Base-by-base conservation (phyloP, 192 early-diverging fungal genomes). In the Obelidium mucronatum region DNA sequence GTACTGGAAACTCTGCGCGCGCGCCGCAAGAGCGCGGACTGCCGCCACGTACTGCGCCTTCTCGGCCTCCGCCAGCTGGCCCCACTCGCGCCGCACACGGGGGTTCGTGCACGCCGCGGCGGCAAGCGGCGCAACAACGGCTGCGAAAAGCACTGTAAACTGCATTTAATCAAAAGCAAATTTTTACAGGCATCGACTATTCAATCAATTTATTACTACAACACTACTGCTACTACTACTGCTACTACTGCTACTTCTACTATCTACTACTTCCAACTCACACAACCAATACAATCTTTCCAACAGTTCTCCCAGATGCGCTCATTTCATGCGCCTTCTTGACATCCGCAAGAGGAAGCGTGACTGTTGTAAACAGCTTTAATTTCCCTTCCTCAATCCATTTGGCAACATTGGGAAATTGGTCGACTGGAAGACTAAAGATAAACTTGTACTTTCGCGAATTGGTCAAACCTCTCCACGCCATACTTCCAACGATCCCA, bases 241-340 rank as follows among this genome's bases (percentile, higher is more conserved):
- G 59, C 30, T 17, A 31, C 30, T 22, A 61, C 5, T n/a, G n/a
- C n/a, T n/a, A n/a, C n/a, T n/a, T n/a, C n/a, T n/a, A n/a, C n/a
- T n/a, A n/a, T n/a, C n/a, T n/a, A n/a, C n/a, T n/a, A 53, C 17
- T 22, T 22, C 0, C 17, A 53, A 22, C n/a, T 73, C 58, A 78
- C 0, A 60, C 56, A 56, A 48, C 19, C 19, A 79, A 37, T 24
- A 79, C 74, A 51, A 79, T 33, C 62, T 79, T 79, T 3, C 76
- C 76, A 30, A 79, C 78, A 2, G 67, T 64, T 1, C 78, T 26
- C 6, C 48, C 35, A 54, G 77, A 35, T 26, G 28, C 78, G 48
- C 36, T 73, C 64, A 64, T 26, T 42, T 58, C 64, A 35, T 78
- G 80, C 28, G 71, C 79, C 34, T 53, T 60, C 24, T 54, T 61